These are phyloP conservation scores for Rubus parviflorus DNA, from an alignment of 306 rosid species.

Conservation along the genomic window DNA sequence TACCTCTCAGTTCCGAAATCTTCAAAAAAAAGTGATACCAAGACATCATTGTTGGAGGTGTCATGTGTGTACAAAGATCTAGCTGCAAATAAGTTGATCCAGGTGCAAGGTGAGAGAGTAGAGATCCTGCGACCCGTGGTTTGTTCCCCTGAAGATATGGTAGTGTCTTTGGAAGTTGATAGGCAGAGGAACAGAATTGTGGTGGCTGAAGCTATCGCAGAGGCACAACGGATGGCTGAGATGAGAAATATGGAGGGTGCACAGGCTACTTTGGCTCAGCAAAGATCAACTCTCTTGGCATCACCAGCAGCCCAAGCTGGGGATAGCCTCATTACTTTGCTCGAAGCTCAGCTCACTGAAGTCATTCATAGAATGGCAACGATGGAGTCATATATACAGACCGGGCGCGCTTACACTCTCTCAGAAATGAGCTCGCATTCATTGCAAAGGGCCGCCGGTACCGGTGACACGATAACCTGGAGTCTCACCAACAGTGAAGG, in stretches of 20 bases:
- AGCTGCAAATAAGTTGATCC: neutral
- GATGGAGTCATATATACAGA: neutral
- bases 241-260: slow-evolving; percentile 12
- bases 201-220: slow-evolving; percentile 2
- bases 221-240: slow-evolving; percentile 11
- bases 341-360: slow-evolving; percentile 15
- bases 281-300: neutral
- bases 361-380: slow-evolving; percentile 11
- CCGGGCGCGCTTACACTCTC: slow-evolving; percentile 8
- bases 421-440: slow-evolving; percentile 17
- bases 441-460: slow-evolving; percentile 14
- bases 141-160: slow-evolving; percentile 9
- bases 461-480: slow-evolving; percentile 6
- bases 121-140: neutral
- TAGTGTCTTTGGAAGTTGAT: slow-evolving; percentile 13
- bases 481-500: neutral
- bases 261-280: slow-evolving; percentile 11
- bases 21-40: neutral
- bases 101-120: neutral
- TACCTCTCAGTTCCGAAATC: slow-evolving; percentile 22
- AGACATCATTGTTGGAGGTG: slow-evolving; percentile 12
- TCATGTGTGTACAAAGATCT: slow-evolving; percentile 8
- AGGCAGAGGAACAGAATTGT: slow-evolving; percentile 7
- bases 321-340: slow-evolving; percentile 1
- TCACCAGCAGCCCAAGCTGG: slow-evolving; percentile 12